Percentiles rank a stretch among this genome's conserved stretches.
Conservation (phyloP, 345 rosid genomes). For the Diplotaxis tenuifolia region DNA sequence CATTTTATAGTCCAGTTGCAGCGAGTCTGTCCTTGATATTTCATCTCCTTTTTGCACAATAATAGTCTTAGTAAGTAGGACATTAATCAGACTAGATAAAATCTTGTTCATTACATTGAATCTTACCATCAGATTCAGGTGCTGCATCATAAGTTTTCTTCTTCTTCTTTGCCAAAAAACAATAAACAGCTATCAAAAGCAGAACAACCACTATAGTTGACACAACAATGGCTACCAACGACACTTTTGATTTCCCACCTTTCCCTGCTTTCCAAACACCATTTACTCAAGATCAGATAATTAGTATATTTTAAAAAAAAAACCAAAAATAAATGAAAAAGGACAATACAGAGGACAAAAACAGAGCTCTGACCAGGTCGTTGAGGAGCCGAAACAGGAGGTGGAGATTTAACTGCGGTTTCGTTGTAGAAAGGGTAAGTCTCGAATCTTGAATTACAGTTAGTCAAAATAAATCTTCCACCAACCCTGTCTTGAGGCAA, state of each 20-base stretch:
- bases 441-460: slow-evolving; percentile 45
- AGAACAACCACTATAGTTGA: slow-evolving; percentile 18
- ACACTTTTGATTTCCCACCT: slow-evolving; percentile 13
- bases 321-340: neutral
- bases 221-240: slow-evolving; percentile 40
- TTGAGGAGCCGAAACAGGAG: slow-evolving; percentile 3
- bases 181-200: slow-evolving; percentile 35
- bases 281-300: neutral
- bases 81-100: neutral
- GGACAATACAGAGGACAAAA: neutral
- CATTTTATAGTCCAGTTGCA: slow-evolving; percentile 42
- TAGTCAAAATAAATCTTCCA: slow-evolving; percentile 28
- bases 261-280: slow-evolving; percentile 32
- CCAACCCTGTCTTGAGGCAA: slow-evolving; percentile 27
- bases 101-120: neutral
- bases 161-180: neutral
- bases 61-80: neutral
- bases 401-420: neutral
- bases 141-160: neutral
- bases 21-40: slow-evolving; percentile 37
- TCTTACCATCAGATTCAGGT: slow-evolving; percentile 38
- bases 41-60: slow-evolving; percentile 35
- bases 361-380: slow-evolving; percentile 26
- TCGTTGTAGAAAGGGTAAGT: slow-evolving; percentile 32
- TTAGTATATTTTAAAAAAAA: neutral